Evolutionary conservation across 2,329 filamentous ascomycete species (phyloP).

Genomic region (Onygenales sp.): DNA sequence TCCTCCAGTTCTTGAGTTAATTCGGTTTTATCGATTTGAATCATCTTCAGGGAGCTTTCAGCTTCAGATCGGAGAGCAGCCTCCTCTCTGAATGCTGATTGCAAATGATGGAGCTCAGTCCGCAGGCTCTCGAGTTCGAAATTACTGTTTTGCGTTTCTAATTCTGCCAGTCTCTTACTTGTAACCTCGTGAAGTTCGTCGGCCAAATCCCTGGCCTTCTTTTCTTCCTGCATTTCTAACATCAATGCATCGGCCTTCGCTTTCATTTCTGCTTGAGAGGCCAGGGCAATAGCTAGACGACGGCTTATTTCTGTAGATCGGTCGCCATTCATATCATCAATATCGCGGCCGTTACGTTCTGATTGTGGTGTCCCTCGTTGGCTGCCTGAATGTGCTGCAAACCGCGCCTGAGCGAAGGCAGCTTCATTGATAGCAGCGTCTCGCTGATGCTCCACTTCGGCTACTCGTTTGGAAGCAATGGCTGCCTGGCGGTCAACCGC

Average conservation of each 20-base stretch:
- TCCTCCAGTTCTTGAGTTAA: conserved; percentile 60
- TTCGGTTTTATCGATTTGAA: conserved; percentile 81
- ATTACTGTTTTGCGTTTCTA: conserved; percentile 75
- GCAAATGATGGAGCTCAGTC: conserved; percentile 70
- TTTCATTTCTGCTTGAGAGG: conserved; percentile 70
- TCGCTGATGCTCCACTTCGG: conserved; percentile 87
- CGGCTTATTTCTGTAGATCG: conserved; percentile 66
- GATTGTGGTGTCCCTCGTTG: conserved; percentile 47
- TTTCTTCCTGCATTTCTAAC: conserved; percentile 70
- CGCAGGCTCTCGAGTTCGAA: conserved; percentile 78
- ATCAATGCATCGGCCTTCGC: conserved; percentile 60
- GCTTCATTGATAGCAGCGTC: conserved; percentile 93
- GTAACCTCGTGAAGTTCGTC: conserved; percentile 80
- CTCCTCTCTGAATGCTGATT: conserved; percentile 72
- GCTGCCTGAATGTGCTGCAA: conserved; percentile 71
- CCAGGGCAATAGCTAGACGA: conserved; percentile 73
- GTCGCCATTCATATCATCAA: conserved; percentile 50
- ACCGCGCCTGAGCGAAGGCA: conserved; percentile 85
- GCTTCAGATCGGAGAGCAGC: conserved; percentile 69
- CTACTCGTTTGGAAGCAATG: conserved; percentile 77
- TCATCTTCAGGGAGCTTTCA: conserved; percentile 60
- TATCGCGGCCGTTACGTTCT: conserved; percentile 46
- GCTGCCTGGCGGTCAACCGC: conserved; percentile 84
- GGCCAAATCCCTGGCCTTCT: conserved; percentile 67
- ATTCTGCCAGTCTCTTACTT: conserved; percentile 70